These are phyloP conservation scores for Blakeslea trispora DNA, from an alignment of 371 early-diverging fungal species.

Conservation along the genomic window DNA sequence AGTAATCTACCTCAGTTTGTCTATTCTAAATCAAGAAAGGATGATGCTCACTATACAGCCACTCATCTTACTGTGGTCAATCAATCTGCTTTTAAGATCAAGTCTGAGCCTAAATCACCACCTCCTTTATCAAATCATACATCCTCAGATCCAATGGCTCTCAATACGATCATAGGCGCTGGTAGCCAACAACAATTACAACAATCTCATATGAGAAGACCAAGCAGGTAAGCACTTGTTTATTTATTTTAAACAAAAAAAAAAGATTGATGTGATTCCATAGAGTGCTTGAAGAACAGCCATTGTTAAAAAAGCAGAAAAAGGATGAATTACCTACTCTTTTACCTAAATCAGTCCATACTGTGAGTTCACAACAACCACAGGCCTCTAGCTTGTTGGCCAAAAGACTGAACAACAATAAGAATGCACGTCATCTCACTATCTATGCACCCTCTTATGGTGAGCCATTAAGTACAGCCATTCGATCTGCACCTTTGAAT, in stretches of 20 bases:
- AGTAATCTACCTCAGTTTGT: slow-evolving; percentile 26
- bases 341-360: slow-evolving; percentile 41
- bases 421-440: slow-evolving; percentile 57
- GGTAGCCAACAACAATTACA: slow-evolving; percentile 19
- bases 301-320: slow-evolving; percentile 11
- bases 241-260: neutral
- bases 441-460: slow-evolving; percentile 62
- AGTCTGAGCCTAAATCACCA: slow-evolving; percentile 42
- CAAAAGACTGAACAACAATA: slow-evolving; percentile 31
- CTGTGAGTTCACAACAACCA: slow-evolving; percentile 38
- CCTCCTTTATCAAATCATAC: slow-evolving; percentile 18
- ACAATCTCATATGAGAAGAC: slow-evolving; percentile 17
- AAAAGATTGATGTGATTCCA: neutral
- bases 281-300: slow-evolving; percentile 20
- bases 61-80: slow-evolving; percentile 7
- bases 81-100: slow-evolving; percentile 10
- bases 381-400: slow-evolving; percentile 29
- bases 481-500: slow-evolving; percentile 61
- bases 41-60: slow-evolving; percentile 7
- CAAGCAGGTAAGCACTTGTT: slow-evolving; percentile 39
- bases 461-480: slow-evolving; percentile 45
- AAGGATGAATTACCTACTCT: slow-evolving; percentile 7
- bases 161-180: slow-evolving; percentile 30
- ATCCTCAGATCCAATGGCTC: slow-evolving; percentile 35
- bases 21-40: slow-evolving; percentile 10